Conservation (phyloP, 352 stramenopile species). For the Thalassiosira livingstoniorum region DNA sequence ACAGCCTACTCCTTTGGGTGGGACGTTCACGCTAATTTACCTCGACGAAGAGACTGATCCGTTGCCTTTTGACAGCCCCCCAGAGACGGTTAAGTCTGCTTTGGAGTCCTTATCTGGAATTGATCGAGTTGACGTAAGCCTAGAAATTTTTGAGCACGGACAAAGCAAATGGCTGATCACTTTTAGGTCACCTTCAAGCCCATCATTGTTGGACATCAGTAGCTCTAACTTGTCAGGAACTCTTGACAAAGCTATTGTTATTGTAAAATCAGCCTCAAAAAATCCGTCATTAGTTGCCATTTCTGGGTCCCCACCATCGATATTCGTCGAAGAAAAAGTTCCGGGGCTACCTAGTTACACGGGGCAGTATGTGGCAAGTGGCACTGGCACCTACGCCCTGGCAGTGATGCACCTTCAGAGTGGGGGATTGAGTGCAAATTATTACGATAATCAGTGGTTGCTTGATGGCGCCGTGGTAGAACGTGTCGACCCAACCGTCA, state of each 20-base stretch:
- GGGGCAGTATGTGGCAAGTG: constrained; percentile 88
- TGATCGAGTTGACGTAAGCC: constrained; percentile 90
- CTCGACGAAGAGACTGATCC: constrained; percentile 83
- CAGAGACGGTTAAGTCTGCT: constrained; percentile 88
- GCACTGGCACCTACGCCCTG: constrained; percentile 88
- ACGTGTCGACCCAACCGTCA: constrained; percentile 88
- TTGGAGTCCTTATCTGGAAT: constrained; percentile 90
- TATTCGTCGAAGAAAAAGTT: constrained; percentile 91
- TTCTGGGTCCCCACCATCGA: constrained; percentile 85
- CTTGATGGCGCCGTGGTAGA: constrained; percentile 90
- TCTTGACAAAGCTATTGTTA: constrained; percentile 53
- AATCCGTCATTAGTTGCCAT: constrained; percentile 55
- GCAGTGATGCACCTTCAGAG: constrained; percentile 91
- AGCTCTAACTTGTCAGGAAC: constrained; percentile 81
- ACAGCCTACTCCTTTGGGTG: constrained; percentile 92
- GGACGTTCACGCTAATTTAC: constrained; percentile 90
- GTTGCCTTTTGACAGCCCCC: constrained; percentile 90
- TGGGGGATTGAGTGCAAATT: constrained; percentile 90
- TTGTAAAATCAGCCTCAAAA: constrained; percentile 68
- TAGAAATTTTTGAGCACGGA: constrained; percentile 84
- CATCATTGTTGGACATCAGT: constrained; percentile 85
- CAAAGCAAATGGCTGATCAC: constrained; percentile 93
- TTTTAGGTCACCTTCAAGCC: constrained; percentile 87
- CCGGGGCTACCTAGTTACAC: constrained; percentile 93
- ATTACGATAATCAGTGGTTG: constrained; percentile 97